These are phyloP conservation scores for Fusarium chlamydosporum DNA, from an alignment of 2,329 filamentous ascomycete species.

Conservation along the genomic window DNA sequence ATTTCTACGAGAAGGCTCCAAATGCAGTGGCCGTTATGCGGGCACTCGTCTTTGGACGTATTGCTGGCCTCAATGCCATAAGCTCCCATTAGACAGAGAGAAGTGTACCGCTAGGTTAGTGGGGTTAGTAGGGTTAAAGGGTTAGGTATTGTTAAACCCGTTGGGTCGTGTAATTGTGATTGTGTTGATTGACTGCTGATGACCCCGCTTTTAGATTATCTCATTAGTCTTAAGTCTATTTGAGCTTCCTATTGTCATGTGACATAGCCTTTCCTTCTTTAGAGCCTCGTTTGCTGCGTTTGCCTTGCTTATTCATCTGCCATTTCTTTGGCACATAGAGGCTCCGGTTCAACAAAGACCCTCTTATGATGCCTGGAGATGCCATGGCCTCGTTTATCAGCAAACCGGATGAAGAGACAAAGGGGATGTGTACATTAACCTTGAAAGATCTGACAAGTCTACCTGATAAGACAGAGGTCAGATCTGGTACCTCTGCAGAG, in stretches of 20 bases:
- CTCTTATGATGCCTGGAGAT: constrained; percentile 39
- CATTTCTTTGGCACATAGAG: too few species aligned
- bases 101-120: constrained; percentile 17
- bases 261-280: constrained; percentile 18
- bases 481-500: background rate
- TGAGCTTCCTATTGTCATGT: too few species aligned
- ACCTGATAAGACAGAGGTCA: background rate
- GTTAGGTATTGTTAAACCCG: constrained; percentile 23
- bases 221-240: too few species aligned
- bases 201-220: too few species aligned
- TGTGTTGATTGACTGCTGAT: too few species aligned
- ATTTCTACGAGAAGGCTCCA: constrained; percentile 22
- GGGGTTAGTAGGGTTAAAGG: constrained; percentile 15
- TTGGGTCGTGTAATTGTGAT: too few species aligned
- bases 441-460: constrained; percentile 9
- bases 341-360: constrained; percentile 30
- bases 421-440: constrained; percentile 31
- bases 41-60: constrained; percentile 18
- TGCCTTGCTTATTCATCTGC: too few species aligned
- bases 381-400: constrained; percentile 40
- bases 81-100: constrained; percentile 18
- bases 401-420: constrained; percentile 31
- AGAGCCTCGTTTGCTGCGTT: constrained; percentile 10
- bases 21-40: constrained; percentile 25
- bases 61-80: constrained; percentile 20